These are phyloP conservation scores for Candida railenensis DNA, from an alignment of 805 yeast species.

Conservation along the genomic window DNA sequence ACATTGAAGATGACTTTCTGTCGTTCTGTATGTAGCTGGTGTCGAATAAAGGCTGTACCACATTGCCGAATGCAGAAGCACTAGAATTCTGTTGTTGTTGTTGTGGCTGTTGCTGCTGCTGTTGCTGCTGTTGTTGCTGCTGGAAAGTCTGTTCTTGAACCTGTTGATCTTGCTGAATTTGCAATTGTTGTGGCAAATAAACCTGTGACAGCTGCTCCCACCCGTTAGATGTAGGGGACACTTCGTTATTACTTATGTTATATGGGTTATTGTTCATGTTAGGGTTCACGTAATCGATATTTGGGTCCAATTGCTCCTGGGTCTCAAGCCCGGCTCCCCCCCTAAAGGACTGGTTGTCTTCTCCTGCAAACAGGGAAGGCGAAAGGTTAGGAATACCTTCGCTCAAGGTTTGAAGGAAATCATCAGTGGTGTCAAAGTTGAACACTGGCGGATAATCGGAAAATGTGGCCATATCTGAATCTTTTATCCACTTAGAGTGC, in stretches of 20 bases:
- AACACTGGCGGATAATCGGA: constrained; percentile 59
- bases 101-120: constrained; percentile 5
- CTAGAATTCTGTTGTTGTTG: neutral
- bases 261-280: neutral
- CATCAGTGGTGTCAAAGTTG: constrained; percentile 30
- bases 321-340: neutral
- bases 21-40: constrained; percentile 3
- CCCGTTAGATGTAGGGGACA: neutral
- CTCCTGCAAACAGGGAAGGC: constrained; percentile 19
- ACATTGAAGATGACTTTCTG: constrained; percentile 12
- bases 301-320: neutral
- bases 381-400: constrained; percentile 21
- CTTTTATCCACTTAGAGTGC: neutral
- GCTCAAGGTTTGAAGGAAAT: constrained; percentile 26
- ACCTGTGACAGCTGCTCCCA: neutral
- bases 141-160: constrained; percentile 4
- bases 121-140: neutral
- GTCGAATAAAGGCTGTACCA: neutral
- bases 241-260: neutral
- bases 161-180: constrained; percentile 3
- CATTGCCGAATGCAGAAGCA: no score
- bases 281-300: constrained; percentile 8
- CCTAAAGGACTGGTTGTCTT: constrained; percentile 10
- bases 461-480: constrained; percentile 1
- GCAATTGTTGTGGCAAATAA: constrained; percentile 2